A percentile compares a stretch with the other conserved stretches of the same genome.
Conservation (phyloP, 108 stramenopile genomes). For the Pelagomonas calceolata region DNA sequence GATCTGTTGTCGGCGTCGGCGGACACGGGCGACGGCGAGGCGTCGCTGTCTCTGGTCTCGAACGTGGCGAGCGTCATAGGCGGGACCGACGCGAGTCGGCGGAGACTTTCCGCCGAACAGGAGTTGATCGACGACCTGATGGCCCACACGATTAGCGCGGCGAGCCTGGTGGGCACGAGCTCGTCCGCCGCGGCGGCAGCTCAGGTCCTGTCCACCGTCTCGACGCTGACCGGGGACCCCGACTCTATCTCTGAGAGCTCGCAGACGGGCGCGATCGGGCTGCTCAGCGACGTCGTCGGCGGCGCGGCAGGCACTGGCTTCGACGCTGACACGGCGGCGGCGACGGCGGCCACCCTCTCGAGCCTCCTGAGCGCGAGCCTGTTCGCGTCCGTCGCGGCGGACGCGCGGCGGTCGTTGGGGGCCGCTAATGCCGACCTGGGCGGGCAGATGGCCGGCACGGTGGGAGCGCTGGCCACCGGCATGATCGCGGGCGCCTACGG, state of each 20-base stretch:
- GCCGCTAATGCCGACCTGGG: no score
- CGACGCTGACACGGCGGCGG: not conserved
- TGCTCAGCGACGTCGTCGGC: not conserved
- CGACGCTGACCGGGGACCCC: no score
- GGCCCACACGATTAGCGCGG: not conserved
- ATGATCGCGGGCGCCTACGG: not conserved
- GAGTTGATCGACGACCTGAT: not conserved
- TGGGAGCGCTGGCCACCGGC: not conserved
- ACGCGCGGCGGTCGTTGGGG: no score
- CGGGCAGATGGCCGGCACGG: not conserved
- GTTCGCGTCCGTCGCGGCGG: not conserved
- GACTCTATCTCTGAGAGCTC: no score
- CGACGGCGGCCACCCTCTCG: not conserved
- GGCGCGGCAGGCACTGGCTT: not conserved
- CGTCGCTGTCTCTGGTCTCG: not conserved
- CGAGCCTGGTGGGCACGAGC: not conserved
- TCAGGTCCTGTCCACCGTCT: not conserved
- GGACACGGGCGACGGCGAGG: not conserved
- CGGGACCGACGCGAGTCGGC: not conserved
- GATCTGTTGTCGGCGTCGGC: not conserved
- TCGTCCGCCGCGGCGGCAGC: not conserved
- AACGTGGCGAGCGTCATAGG: not conserved
- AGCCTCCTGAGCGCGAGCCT: no score
- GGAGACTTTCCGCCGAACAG: not conserved
- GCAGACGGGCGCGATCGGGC: no score